phyloP scores from a whole-genome alignment of 2,329 filamentous ascomycete genomes.

The Ceratocystiopsis brevicomis region DNA sequence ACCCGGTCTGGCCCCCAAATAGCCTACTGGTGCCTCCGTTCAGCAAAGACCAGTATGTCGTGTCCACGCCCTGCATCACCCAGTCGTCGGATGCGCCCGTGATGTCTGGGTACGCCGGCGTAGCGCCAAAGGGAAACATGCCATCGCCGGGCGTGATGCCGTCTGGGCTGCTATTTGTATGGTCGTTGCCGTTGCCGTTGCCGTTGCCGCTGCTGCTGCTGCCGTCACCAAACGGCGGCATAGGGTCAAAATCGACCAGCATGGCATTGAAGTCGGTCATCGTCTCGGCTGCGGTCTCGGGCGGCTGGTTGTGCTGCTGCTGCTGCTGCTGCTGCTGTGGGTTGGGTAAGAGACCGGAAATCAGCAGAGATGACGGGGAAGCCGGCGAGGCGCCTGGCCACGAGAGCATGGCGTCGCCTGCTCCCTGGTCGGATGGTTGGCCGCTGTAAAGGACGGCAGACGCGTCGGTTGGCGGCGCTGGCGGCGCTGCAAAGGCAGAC shows the following conservation, averaged over 20 bases:
- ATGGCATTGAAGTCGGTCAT: conserved; percentile 6
- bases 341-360: neutral
- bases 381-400: neutral
- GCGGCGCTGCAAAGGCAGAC: too few species aligned
- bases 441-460: too few species aligned
- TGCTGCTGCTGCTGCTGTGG: neutral
- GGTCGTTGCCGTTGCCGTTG: too few species aligned
- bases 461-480: too few species aligned
- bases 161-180: neutral
- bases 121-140: conserved; percentile 1
- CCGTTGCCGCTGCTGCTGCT: neutral
- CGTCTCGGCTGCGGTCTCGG: neutral
- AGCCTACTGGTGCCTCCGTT: conserved; percentile 5
- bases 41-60: conserved; percentile 11
- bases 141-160: neutral
- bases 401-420: too few species aligned
- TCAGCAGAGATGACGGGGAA: neutral
- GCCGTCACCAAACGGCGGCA: neutral
- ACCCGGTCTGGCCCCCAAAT: conserved; percentile 5
- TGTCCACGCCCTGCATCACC: conserved; percentile 11
- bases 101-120: conserved; percentile 9
- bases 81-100: conserved; percentile 10
- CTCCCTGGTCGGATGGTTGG: too few species aligned
- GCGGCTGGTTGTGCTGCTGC: conserved; percentile 1
- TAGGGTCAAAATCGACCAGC: conserved; percentile 9